Evolutionary conservation across 805 yeast genomes (phyloP).

Genomic region (Saccharomycopsis synnaedendra): DNA sequence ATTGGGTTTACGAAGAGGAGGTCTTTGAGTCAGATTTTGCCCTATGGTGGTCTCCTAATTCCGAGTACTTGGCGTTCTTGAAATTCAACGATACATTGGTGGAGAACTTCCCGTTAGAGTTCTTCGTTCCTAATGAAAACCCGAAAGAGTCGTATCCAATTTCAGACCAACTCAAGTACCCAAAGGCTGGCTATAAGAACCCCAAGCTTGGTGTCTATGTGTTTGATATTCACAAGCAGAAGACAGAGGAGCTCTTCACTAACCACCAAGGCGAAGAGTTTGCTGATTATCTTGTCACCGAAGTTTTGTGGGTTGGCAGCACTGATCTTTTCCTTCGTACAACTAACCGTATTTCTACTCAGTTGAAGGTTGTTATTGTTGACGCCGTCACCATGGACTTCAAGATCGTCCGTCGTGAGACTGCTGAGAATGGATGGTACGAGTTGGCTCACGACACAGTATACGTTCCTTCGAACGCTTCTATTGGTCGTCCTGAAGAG

Average conservation of each 20-base stretch:
- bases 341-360: constrained; percentile 57
- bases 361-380: constrained; percentile 44
- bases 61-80: constrained; percentile 41
- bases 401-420: constrained; percentile 35
- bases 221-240: constrained; percentile 26
- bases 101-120: constrained; percentile 30
- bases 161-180: constrained; percentile 41
- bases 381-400: constrained; percentile 31
- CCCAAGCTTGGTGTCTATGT: constrained; percentile 41
- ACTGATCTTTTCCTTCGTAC: constrained; percentile 40
- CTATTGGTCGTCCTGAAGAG: constrained; percentile 32
- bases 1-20: constrained; percentile 83
- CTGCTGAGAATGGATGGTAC: constrained; percentile 49
- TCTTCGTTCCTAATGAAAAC: constrained; percentile 30
- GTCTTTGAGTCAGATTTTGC: constrained; percentile 47
- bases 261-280: constrained; percentile 26
- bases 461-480: constrained; percentile 40
- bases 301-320: constrained; percentile 60
- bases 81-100: constrained; percentile 52
- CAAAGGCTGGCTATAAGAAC: constrained; percentile 59
- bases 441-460: constrained; percentile 59
- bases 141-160: constrained; percentile 34
- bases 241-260: constrained; percentile 31
- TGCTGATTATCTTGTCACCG: constrained; percentile 45
- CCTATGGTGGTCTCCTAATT: constrained; percentile 68